These are phyloP conservation scores for Botryococcus braunii DNA, from an alignment of 163 green algal species.

Conservation along the genomic window DNA sequence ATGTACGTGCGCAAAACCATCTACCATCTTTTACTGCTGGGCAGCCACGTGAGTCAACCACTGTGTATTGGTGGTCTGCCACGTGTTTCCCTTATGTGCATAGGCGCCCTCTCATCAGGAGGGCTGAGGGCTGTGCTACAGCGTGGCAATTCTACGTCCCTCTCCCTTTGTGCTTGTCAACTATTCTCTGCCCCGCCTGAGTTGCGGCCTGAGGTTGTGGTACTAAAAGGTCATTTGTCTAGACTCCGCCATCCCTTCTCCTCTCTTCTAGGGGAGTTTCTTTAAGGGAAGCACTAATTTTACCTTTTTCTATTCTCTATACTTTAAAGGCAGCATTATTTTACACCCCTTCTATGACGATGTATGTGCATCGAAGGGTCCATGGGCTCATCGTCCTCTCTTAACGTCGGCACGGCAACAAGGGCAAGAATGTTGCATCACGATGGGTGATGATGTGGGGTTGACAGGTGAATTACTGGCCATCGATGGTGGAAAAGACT, in stretches of 20 bases:
- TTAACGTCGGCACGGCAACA: background rate
- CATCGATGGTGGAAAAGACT: constrained; percentile 1
- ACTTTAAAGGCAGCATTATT: background rate
- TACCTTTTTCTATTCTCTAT: background rate
- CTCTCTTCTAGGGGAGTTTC: background rate
- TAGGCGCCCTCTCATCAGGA: background rate
- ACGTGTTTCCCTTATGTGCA: background rate
- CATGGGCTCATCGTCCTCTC: background rate
- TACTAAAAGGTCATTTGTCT: no score
- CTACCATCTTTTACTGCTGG: background rate
- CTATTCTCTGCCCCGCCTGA: no score
- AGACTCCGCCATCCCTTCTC: no score
- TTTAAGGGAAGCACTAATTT: background rate
- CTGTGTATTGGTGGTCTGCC: background rate
- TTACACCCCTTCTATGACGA: background rate
- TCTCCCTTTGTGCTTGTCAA: no score
- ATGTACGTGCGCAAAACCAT: no score
- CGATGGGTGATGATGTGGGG: background rate
- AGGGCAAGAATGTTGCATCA: background rate
- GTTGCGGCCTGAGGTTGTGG: no score
- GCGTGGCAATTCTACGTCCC: no score
- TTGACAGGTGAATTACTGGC: constrained; percentile 11
- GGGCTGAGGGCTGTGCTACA: no score
- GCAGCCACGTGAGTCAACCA: background rate
- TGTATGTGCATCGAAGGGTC: background rate